Base-by-base conservation (phyloP, 768 basidiomycete genomes). In the Naganishia randhawae region DNA sequence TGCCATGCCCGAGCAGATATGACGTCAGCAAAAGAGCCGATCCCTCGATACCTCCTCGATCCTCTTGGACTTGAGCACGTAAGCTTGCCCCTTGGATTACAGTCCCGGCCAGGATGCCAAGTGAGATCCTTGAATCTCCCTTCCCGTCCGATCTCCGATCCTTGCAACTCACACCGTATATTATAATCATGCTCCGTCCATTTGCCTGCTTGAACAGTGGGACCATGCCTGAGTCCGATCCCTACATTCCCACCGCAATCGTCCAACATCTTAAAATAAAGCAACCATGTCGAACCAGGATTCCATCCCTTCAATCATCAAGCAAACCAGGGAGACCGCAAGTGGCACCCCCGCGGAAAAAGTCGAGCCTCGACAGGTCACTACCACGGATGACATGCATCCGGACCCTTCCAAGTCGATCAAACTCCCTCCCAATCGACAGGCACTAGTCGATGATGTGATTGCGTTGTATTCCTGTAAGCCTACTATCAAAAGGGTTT, bases 391-490 rank as follows among this genome's bases (percentile, higher is more conserved):
- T 37, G 73, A 75, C 50, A 73, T 74, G 76, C 73, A 75, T 48
- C 82, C 82, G 1, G 73, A 82, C 57, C 81, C 81, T 9, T 74
- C 80, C 32, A 76, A 78, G 54, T 80, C 79, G 17, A 75, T 82
- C 64, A 73, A 71, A n/a, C 71, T 83, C n/a, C 74, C 80, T 9
- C 78, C 78, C 16, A 78, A 81, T 29, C 73, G 81, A 50, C 82
- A 83, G 72, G 74, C 74, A 17, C 71, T 83, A 35, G 71, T 83
- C 50, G 82, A 82, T 69, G 81, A 82, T 73, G 77, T 82, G 48
- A 76, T 82, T 61, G 81, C 80, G 22, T 73, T 83, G 48, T 83
- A 83, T 71, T 77, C 74, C 29, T 80, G 78, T 73, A 69, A 82
- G 68, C 80, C 81, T 2, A 83, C 81, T 25, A 78, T 81, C 32